Evolutionary conservation across 2,329 filamentous ascomycete genomes (phyloP).

Genomic region (Fusarium udum): DNA sequence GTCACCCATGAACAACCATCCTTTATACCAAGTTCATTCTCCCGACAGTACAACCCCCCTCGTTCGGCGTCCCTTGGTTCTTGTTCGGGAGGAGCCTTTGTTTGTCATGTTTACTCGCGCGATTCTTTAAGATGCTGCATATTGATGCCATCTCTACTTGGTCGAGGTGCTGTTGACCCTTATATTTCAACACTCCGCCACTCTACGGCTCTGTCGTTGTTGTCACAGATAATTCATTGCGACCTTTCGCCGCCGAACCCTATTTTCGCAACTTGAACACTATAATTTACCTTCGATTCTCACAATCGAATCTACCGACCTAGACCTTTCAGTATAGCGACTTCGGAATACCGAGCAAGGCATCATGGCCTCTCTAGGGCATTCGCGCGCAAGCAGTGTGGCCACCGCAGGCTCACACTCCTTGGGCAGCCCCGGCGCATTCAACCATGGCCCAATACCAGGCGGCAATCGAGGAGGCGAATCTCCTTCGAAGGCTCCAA

Average conservation of each 20-base stretch:
- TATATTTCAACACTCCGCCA: slow-evolving; percentile 30
- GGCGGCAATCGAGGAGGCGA: slow-evolving; percentile 43
- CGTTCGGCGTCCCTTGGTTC: slow-evolving; percentile 15
- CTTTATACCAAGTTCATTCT: slow-evolving; percentile 32
- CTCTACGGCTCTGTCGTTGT: slow-evolving; percentile 18
- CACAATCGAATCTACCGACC: not conserved
- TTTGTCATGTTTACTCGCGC: slow-evolving; percentile 22
- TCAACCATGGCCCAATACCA: slow-evolving; percentile 44
- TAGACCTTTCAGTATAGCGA: slow-evolving; percentile 25
- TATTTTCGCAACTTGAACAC: not conserved
- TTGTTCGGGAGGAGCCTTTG: slow-evolving; percentile 4
- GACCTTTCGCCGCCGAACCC: not conserved
- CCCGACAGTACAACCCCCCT: not conserved
- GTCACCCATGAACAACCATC: slow-evolving; percentile 30
- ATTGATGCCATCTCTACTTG: slow-evolving; percentile 11
- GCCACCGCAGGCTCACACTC: slow-evolving; percentile 42
- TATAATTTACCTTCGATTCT: not conserved
- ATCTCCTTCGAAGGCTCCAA: slow-evolving; percentile 45
- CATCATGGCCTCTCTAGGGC: slow-evolving; percentile 42
- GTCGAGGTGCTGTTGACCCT: slow-evolving; percentile 31
- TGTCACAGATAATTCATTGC: slow-evolving; percentile 18
- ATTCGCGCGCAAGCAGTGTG: slow-evolving; percentile 41
- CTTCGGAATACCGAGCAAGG: slow-evolving; percentile 1
- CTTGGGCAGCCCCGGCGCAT: slow-evolving; percentile 47
- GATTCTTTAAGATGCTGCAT: slow-evolving; percentile 26